Evolutionary conservation across 805 yeast species (phyloP).

Genomic region (Cyberlindnera meyerae): DNA sequence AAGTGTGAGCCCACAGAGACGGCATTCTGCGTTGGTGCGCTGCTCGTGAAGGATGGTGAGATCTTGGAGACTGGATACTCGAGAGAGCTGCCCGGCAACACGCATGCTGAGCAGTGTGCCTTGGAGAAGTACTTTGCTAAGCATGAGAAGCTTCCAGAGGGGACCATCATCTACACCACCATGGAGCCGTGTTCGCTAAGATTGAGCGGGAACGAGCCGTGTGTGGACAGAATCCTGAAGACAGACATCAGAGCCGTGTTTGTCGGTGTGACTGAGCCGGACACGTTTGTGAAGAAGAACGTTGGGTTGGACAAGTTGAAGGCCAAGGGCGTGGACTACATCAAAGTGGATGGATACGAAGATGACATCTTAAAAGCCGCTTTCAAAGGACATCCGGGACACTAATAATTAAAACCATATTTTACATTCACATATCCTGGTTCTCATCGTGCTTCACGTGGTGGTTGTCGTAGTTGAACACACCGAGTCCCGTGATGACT

Average conservation of each 20-base stretch:
- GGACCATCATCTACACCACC: conserved; percentile 83
- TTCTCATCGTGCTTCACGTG: too few relatives aligned
- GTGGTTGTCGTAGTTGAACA: too few relatives aligned
- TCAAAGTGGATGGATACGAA: conserved; percentile 81
- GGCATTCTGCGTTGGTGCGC: conserved; percentile 94
- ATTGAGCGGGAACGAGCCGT: conserved; percentile 85
- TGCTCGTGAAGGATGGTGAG: conserved; percentile 57
- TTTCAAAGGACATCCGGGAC: conserved; percentile 48
- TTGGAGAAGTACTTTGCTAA: conserved; percentile 59
- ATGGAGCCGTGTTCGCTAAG: conserved; percentile 96
- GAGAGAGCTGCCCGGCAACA: conserved; percentile 87
- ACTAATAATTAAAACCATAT: too few relatives aligned
- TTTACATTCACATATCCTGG: too few relatives aligned
- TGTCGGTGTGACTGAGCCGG: conserved; percentile 92
- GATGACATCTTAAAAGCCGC: conserved; percentile 66
- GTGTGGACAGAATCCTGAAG: conserved; percentile 71
- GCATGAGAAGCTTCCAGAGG: conserved; percentile 50
- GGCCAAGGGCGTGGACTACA: conserved; percentile 59
- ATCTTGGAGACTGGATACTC: conserved; percentile 82
- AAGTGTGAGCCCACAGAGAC: conserved; percentile 79
- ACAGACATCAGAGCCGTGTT: conserved; percentile 63
- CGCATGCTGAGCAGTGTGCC: conserved; percentile 97
- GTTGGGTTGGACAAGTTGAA: conserved; percentile 52
- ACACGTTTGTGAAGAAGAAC: conserved; percentile 78
- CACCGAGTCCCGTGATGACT: too few relatives aligned